phyloP scores from a whole-genome alignment of 192 early-diverging fungal genomes.

The Coemansia sp. region DNA sequence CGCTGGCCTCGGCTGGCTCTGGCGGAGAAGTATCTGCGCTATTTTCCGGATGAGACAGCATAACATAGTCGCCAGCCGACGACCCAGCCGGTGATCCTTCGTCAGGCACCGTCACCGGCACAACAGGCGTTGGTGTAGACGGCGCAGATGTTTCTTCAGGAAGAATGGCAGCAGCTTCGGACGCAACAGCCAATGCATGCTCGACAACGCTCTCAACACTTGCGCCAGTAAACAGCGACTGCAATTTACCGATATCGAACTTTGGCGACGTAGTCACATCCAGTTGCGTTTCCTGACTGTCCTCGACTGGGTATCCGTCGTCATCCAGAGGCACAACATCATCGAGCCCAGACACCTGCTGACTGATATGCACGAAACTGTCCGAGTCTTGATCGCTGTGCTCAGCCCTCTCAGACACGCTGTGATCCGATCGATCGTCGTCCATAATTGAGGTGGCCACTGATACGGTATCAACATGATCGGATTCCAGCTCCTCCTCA shows the following conservation, averaged over 20 bases:
- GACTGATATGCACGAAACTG: constrained; percentile 45
- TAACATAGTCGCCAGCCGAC: constrained; percentile 22
- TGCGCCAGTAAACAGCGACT: background rate
- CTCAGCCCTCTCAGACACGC: background rate
- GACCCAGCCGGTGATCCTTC: constrained; percentile 9
- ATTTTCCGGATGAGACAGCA: constrained; percentile 22
- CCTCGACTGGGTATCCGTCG: background rate
- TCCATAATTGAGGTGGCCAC: constrained; percentile 2
- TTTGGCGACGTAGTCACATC: background rate
- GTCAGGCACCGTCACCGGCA: background rate
- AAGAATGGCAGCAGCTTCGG: background rate
- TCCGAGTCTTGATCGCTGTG: constrained; percentile 36
- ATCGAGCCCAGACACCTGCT: constrained; percentile 17
- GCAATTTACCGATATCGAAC: constrained; percentile 6
- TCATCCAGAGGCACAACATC: constrained; percentile 8
- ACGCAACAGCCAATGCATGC: background rate
- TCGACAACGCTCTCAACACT: constrained; percentile 9
- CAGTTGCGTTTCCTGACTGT: too few relatives aligned
- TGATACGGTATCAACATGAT: background rate
- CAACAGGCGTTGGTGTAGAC: background rate
- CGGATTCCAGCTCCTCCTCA: background rate
- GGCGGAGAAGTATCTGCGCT: background rate
- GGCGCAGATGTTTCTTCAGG: background rate
- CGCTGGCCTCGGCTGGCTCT: background rate
- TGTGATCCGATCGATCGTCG: constrained; percentile 2